These are phyloP conservation scores for Closterium sp. DNA, from an alignment of 139 green algal species.

Conservation along the genomic window DNA sequence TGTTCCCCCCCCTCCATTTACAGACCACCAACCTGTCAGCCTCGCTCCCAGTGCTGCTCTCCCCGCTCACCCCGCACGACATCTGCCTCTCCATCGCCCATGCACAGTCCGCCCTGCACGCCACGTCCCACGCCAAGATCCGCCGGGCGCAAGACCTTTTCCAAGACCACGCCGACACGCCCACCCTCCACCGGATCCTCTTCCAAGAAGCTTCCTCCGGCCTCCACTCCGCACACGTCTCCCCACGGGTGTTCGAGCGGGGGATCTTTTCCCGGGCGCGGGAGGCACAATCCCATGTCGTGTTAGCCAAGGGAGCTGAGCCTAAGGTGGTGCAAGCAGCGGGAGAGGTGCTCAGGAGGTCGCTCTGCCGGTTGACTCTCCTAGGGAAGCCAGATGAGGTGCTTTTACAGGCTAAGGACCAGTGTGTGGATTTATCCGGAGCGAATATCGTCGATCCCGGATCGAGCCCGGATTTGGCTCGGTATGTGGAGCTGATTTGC, in stretches of 20 bases:
- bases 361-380: conserved; percentile 73
- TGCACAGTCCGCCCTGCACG: not conserved
- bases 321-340: conserved; percentile 68
- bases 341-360: conserved; percentile 59
- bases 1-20: not conserved
- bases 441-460: conserved; percentile 63
- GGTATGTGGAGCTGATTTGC: conserved; percentile 32
- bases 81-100: not conserved
- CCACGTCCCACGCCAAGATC: not conserved
- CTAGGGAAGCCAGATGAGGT: conserved; percentile 68
- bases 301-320: conserved; percentile 54
- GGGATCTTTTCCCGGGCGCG: not conserved
- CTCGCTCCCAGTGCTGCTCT: not conserved
- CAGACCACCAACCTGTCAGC: not conserved
- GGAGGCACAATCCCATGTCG: not conserved
- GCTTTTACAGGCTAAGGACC: conserved; percentile 24
- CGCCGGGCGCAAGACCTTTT: not conserved
- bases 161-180: not conserved
- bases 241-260: not conserved
- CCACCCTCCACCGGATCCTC: not conserved
- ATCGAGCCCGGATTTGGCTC: conserved; percentile 32
- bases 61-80: not conserved
- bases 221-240: not conserved
- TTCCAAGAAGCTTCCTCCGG: not conserved
- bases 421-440: conserved; percentile 66